Conservation (phyloP, 768 basidiomycete genomes). For the Dioszegia aurantiaca region DNA sequence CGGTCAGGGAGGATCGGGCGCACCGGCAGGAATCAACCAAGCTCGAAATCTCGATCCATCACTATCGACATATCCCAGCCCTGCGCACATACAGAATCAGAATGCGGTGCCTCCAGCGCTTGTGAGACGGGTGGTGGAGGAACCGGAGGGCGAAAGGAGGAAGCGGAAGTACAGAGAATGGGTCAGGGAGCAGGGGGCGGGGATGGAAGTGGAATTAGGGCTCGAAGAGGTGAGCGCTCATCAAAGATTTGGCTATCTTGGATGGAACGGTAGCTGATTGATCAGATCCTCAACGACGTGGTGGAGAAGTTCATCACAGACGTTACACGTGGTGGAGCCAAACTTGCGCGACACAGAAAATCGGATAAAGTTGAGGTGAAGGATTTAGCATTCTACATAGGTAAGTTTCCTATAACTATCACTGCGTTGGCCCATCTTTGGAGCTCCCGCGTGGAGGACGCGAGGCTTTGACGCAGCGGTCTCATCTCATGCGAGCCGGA, state of each 20-base stretch:
- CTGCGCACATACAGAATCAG: not conserved
- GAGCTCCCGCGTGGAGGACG: too few species aligned
- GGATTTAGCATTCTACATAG: conserved; percentile 34
- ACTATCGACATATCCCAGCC: not conserved
- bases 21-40: not conserved
- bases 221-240: conserved; percentile 29
- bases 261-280: too few species aligned
- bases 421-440: too few species aligned
- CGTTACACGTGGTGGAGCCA: conserved; percentile 22
- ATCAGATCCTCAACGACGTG: conserved; percentile 31
- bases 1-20: too few species aligned
- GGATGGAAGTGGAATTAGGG: conserved; percentile 37
- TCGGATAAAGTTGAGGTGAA: conserved; percentile 37
- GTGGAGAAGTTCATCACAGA: conserved; percentile 32
- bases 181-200: conserved; percentile 30
- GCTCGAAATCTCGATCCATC: not conserved
- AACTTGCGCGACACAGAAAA: conserved; percentile 38
- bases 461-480: too few species aligned
- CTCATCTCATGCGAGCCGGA: not conserved
- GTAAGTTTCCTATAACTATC: conserved; percentile 23
- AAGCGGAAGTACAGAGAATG: conserved; percentile 38
- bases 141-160: conserved; percentile 28
- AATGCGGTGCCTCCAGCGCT: not conserved
- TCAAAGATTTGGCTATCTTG: not conserved
- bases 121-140: conserved; percentile 16